Base-by-base conservation (phyloP, 2,329 filamentous ascomycete species). In the Colletotrichum incanum region DNA sequence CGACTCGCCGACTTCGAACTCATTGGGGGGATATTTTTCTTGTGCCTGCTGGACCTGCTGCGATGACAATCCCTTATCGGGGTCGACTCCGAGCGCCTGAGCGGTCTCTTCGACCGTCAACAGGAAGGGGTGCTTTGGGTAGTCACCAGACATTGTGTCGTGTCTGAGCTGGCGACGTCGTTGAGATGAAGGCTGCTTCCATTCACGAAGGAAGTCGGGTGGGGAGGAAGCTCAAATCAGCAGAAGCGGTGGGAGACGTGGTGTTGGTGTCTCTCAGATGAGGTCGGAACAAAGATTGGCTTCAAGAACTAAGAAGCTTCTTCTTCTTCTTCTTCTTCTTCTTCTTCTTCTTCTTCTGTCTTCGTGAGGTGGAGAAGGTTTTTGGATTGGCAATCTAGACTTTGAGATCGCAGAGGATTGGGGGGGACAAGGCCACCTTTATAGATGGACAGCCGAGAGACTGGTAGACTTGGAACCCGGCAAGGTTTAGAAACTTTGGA, bases 1-100 rank as follows among this genome's bases (percentile, higher is more conserved):
- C 37, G 89, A 89, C 37, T 88, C 90, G 26, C 87, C 91, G 26
- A 93, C 89, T 55, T 94, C 90, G 26, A 95, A 86, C 78, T 94
- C 91, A 82, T 95, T 95, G 23, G 82, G 84, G 61, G 92, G 92
- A 78, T 92, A 91, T 71, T 88, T 85, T 28, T 87, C 81, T 67
- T 91, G 86, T 31, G 92, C 84, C 67, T 89, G 81, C 63, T 85
- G 80, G 28, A 93, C 92, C 77, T 93, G 88, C 11, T 83, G 80
- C 20, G 88, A 86, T 12, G 86, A 90, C 54, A 95, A 84, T 49
- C 93, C 93, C 78, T 88, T 91, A 73, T 94, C 92, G 65, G 91
- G 78, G 77, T 93, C 86, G 64, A 92, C 92, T 45, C 86, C 84
- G 65, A 93, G 86, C 73, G 89, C 86, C 65, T 87, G 83, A 37